Percentiles rank a stretch among this genome's conserved stretches.
These are phyloP conservation scores for Hortaea sp. DNA, from an alignment of 2,329 filamentous ascomycete species.

Conservation along the genomic window DNA sequence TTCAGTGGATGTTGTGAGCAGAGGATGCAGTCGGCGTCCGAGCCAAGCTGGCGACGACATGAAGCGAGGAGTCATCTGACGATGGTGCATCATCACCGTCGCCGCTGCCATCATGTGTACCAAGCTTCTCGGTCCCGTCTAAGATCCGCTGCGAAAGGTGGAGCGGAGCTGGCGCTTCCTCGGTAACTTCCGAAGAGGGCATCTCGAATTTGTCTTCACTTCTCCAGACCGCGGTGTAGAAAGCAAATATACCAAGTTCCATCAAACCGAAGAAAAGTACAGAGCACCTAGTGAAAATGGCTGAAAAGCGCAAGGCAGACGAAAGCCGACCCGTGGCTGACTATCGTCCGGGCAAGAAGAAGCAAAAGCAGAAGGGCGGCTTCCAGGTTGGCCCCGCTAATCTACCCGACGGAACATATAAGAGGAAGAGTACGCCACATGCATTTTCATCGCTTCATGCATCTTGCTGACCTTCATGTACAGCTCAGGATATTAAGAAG, in stretches of 20 bases:
- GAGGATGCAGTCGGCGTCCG: too few relatives aligned
- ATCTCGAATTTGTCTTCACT: not conserved
- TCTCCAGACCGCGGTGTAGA: not conserved
- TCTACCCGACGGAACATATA: conserved; percentile 79
- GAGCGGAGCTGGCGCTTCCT: not conserved
- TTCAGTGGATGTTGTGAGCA: too few relatives aligned
- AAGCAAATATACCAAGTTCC: too few relatives aligned
- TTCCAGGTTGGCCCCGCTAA: conserved; percentile 85
- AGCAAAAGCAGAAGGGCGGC: conserved; percentile 41
- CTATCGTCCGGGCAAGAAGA: conserved; percentile 8
- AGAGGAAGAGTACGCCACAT: conserved; percentile 55
- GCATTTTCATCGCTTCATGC: not conserved
- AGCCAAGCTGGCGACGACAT: too few relatives aligned
- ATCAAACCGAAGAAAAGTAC: too few relatives aligned
- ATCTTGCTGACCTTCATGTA: not conserved
- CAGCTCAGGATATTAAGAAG: conserved; percentile 81
- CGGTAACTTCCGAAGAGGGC: not conserved
- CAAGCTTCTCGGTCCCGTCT: not conserved
- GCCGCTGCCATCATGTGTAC: not conserved
- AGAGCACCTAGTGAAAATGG: conserved; percentile 3
- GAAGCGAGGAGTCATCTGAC: not conserved
- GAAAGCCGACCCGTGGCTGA: conserved; percentile 4
- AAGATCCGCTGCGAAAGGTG: not conserved
- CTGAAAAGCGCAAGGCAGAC: conserved; percentile 10
- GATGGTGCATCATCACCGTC: not conserved